phyloP scores from a whole-genome alignment of 1,284 basidiomycete genomes.

The Volvariella surrecta region DNA sequence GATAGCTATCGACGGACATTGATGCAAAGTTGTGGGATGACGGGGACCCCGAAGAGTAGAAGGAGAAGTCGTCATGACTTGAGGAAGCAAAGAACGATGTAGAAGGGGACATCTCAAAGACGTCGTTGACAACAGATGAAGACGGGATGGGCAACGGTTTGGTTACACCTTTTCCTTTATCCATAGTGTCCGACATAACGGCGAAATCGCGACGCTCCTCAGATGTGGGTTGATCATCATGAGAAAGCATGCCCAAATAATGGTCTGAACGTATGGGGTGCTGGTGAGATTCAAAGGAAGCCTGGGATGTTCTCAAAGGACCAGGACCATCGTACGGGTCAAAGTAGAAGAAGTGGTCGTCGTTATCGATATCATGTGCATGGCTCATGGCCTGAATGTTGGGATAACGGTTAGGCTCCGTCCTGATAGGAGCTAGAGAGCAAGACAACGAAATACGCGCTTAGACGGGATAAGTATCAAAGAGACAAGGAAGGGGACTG shows the following conservation, averaged over 20 bases:
- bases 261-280: constrained; percentile 7
- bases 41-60: constrained; percentile 12
- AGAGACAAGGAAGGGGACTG: constrained; percentile 5
- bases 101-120: constrained; percentile 25
- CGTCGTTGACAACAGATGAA: constrained; percentile 24
- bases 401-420: constrained; percentile 7
- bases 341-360: constrained; percentile 42
- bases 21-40: background rate
- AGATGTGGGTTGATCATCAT: constrained; percentile 19
- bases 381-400: constrained; percentile 20
- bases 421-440: constrained; percentile 5
- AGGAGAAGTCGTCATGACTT: constrained; percentile 15
- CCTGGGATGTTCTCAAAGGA: constrained; percentile 12
- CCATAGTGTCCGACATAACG: constrained; percentile 5
- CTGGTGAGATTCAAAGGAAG: constrained; percentile 5
- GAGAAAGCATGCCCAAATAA: constrained; percentile 17
- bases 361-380: constrained; percentile 44
- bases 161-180: constrained; percentile 42
- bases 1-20: background rate
- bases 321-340: constrained; percentile 32
- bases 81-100: constrained; percentile 8
- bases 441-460: constrained; percentile 6
- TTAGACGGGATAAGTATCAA: constrained; percentile 2
- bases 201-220: constrained; percentile 14
- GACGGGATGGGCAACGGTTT: constrained; percentile 37